Evolutionary conservation across 2,329 filamentous ascomycete species (phyloP), one percentile per base, ranked within the genome.

Genomic region (Pseudohalonectria lignicola): DNA sequence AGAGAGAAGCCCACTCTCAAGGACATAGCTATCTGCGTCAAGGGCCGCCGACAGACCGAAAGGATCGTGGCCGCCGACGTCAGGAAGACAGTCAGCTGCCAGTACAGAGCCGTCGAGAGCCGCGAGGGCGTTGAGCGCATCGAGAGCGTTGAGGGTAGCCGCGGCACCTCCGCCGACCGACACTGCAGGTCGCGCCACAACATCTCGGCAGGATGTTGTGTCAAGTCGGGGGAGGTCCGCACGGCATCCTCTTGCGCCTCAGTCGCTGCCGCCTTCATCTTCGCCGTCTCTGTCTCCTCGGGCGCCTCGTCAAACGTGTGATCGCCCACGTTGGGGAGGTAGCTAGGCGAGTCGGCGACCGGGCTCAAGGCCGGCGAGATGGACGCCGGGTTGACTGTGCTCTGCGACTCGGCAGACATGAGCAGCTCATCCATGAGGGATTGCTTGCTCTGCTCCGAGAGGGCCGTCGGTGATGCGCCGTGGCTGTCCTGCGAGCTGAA

Each of bases 151-250:
- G 21, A 17, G 55, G 54, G 57, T 52, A 59, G 63, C 58, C 57
- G 60, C 53, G 65, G 61, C 61, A 64, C 67, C 64, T 73, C 74
- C 71, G 67, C 76, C 82, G 84, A 90, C 81, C 78, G 92, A 96
- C 92, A 98, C 92, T 83, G 92, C 92, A 94, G 92, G 92, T 94
- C 92, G 40, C 43, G 44, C 62, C 82, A 96, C 92, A 96, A 95
- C 90, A 95, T 82, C 88, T 76, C 92, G 74, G 92, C 92, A 96
- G 92, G 88, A 94, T 93, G 88, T 95, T 95, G 92, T 95, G 88
- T 92, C 92, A 77, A 68, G 75, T 93, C 86, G 78, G 84, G 74
- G 66, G 81, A 74, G 41, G 49, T 31, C 35, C 51, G 36, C 44
- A 55, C 31, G 33, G 50, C 44, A 39, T 48, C 45, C 41, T 44